Conservation (phyloP, 2,329 filamentous ascomycete genomes). For the Amauroascus niger region DNA sequence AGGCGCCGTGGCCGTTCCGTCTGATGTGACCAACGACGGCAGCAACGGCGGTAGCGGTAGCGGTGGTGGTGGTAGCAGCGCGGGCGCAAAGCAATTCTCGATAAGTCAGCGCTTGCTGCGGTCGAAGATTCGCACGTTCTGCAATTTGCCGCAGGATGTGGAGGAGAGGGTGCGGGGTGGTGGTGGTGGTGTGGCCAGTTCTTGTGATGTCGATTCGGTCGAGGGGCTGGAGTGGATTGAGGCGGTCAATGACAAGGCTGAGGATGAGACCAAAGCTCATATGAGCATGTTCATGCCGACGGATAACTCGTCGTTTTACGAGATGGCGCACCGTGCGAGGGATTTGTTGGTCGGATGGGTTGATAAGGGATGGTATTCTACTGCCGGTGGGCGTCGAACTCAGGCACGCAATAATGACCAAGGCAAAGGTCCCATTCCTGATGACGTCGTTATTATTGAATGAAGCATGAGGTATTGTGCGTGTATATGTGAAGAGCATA, state of each 20-base stretch:
- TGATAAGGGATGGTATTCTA: slow-evolving; percentile 32
- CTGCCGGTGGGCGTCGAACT: not conserved
- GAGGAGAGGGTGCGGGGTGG: slow-evolving; percentile 16
- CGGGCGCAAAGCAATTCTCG: slow-evolving; percentile 24
- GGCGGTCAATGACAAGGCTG: slow-evolving; percentile 67
- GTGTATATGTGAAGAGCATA: not conserved
- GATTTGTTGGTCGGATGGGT: slow-evolving; percentile 33
- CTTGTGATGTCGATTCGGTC: slow-evolving; percentile 17
- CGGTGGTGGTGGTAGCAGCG: slow-evolving; percentile 14
- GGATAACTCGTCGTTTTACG: slow-evolving; percentile 38
- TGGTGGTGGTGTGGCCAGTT: slow-evolving; percentile 35
- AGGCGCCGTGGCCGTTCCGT: slow-evolving; percentile 40
- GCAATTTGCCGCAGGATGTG: slow-evolving; percentile 59
- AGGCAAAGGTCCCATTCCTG: not conserved
- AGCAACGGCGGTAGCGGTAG: slow-evolving; percentile 14
- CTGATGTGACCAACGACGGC: slow-evolving; percentile 18
- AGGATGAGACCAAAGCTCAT: slow-evolving; percentile 73
- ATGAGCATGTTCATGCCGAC: slow-evolving; percentile 43
- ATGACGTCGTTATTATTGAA: not conserved
- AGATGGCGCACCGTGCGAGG: slow-evolving; percentile 32
- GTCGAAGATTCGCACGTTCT: slow-evolving; percentile 69
- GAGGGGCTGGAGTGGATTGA: slow-evolving; percentile 47
- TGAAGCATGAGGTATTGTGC: not conserved
- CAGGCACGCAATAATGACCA: not conserved
- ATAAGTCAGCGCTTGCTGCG: slow-evolving; percentile 33